phyloP scores from a whole-genome alignment of 768 basidiomycete genomes.

The Antrodiella citrinella region DNA sequence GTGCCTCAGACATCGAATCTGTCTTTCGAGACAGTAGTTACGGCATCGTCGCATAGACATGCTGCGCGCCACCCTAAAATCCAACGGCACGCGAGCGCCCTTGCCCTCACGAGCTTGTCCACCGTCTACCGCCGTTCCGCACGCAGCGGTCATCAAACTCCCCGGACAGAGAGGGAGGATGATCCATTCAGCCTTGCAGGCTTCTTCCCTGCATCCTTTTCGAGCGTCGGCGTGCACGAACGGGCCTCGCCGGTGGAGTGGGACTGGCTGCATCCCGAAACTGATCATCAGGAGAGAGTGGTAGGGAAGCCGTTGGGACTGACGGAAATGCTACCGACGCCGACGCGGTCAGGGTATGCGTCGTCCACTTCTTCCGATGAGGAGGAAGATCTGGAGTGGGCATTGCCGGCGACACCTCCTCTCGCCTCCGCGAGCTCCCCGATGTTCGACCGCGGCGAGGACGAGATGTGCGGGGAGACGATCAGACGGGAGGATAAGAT shows the following conservation, averaged over 20 bases:
- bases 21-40: too few species aligned
- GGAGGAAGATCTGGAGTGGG: constrained; percentile 16
- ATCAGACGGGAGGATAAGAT: constrained; percentile 41
- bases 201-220: constrained; percentile 36
- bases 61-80: constrained; percentile 16
- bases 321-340: constrained; percentile 9
- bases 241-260: constrained; percentile 26
- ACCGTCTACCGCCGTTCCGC: not conserved
- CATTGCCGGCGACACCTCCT: constrained; percentile 16
- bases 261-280: constrained; percentile 31
- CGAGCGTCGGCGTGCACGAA: constrained; percentile 7
- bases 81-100: constrained; percentile 14
- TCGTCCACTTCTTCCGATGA: constrained; percentile 9
- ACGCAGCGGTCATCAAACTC: constrained; percentile 14
- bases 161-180: constrained; percentile 21
- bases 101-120: not conserved
- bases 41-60: too few species aligned
- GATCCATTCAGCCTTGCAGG: constrained; percentile 42
- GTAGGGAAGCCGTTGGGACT: too few species aligned
- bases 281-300: constrained; percentile 15
- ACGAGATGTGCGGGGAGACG: constrained; percentile 28
- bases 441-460: constrained; percentile 23
- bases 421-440: not conserved
- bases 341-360: constrained; percentile 10
- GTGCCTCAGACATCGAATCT: too few species aligned